Evolutionary conservation across 2,329 filamentous ascomycete species (phyloP), one percentile per base, ranked within the genome.

Genomic region (Penicillium occitanis): DNA sequence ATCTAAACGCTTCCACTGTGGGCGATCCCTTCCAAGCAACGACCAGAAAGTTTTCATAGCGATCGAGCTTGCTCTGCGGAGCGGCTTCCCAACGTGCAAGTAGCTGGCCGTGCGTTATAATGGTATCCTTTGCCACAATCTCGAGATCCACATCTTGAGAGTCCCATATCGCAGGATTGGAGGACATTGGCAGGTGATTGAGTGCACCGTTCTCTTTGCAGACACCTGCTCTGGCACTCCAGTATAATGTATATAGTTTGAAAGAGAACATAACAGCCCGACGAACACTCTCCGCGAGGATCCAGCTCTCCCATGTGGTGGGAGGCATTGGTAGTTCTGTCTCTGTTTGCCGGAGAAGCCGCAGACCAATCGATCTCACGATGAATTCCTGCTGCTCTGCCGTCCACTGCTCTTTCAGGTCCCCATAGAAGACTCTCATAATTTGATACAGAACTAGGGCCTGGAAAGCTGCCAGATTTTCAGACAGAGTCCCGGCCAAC

Each of bases 261-360:
- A 64, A 64, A 11, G 63, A 42, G n/a, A 64, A 30, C 44, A 64
- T 51, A 7, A 64, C 63, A 14, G 63, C 40, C 6, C 63, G 63
- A 48, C 63, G 63, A 42, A 58, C 33, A 37, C 63, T 64, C 63
- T 64, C 63, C n/a, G 55, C 42, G 14, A 64, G 30, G 4, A 64
- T 37, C 63, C 63, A 64, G 7, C 13, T 44, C 35, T 64, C 53
- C 63, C 63, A 44, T 40, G 63, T 58, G 28, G 63, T 13, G 10
- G 44, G 30, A 28, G 42, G 19, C 19, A 22, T 40, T 30, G 46
- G 28, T 19, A 64, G 30, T 33, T 64, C 63, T n/a, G 25, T 22
- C 11, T 46, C 22, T 22, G 19, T 55, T 30, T 55, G 63, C 1
- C 35, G 42, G 19, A 64, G 55, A 25, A 64, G 63, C 19, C 37